These are phyloP conservation scores for Daldinia caldariorum DNA, from an alignment of 495 filamentous ascomycete genomes.

Conservation along the genomic window DNA sequence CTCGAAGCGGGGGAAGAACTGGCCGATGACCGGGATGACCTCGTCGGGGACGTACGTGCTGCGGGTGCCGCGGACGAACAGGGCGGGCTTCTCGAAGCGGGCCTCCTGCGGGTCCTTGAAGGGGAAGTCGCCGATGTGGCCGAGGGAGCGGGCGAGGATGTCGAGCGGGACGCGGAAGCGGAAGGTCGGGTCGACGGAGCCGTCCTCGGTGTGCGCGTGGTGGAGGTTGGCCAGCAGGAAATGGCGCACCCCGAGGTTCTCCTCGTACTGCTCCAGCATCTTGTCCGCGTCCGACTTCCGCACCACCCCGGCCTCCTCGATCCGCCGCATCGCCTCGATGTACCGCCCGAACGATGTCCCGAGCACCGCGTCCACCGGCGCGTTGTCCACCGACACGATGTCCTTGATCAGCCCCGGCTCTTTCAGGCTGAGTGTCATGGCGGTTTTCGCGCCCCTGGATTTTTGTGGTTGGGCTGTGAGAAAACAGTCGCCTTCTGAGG, in stretches of 20 bases:
- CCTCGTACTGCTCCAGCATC: constrained; percentile 81
- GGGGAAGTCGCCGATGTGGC: constrained; percentile 85
- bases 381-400: constrained; percentile 91
- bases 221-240: constrained; percentile 93
- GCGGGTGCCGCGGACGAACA: constrained; percentile 84
- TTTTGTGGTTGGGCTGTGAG: background rate
- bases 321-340: constrained; percentile 82
- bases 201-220: constrained; percentile 47
- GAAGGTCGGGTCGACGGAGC: constrained; percentile 19
- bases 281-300: constrained; percentile 80
- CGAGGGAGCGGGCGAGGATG: constrained; percentile 50
- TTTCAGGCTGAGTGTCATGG: constrained; percentile 85
- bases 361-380: constrained; percentile 79
- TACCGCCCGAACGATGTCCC: constrained; percentile 86
- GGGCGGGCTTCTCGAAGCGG: constrained; percentile 77
- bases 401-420: constrained; percentile 70
- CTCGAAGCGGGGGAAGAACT: constrained; percentile 86
- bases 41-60: constrained; percentile 90
- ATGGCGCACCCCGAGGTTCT: constrained; percentile 80
- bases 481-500: background rate
- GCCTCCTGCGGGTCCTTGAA: constrained; percentile 69
- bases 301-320: constrained; percentile 72
- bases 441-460: constrained; percentile 88
- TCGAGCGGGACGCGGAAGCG: constrained; percentile 60
- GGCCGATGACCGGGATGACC: constrained; percentile 83